Base-by-base conservation (phyloP, 805 yeast species). In the Maudiozyma turicensis region DNA sequence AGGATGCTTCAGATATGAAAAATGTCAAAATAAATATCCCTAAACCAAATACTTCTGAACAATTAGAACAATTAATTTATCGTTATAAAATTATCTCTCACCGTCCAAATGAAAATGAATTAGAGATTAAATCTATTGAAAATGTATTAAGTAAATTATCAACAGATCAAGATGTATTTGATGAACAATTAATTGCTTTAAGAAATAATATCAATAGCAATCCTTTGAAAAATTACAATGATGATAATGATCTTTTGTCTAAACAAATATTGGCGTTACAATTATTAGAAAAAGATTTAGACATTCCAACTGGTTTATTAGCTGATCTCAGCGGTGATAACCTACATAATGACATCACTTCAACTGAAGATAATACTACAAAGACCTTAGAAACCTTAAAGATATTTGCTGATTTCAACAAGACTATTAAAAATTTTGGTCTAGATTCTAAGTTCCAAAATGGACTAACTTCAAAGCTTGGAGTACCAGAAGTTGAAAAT, bases 241-340 rank as follows among this genome's bases (percentile, higher is more conserved):
- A 20, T 8, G 9, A 6, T 72, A 66, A 2, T 57, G 26, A 20
- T 20, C 26, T 80, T 13, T 65, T 86, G 46, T 67, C 72, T 42
- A 74, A 77, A 50, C 95, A 86, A 61, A 61, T 86, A 20, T 64
- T 78, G 14, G 83, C 82, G 0, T 72, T 84, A 46, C 86, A 84
- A 58, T 59, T 84, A 14, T 64, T 86, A 40, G 76, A 87, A 2
- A 78, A 73, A 55, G 87, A 84, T 61, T 54, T 82, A 50, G 85
- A 81, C 58, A 64, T 86, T 44, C 88, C 91, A 0, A 73, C 71
- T 33, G 57, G 68, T 5, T 59, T 83, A 15, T 78, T 78, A 54
- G 50, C 58, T 6, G 71, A 68, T 38, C 60, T 11, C 4, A 4
- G 26, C 26, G 26, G 26, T 20, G 26, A 20, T 20, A 20, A 20